Base-by-base conservation (phyloP, 2,329 filamentous ascomycete species). In the Fusarium guadeloupense region DNA sequence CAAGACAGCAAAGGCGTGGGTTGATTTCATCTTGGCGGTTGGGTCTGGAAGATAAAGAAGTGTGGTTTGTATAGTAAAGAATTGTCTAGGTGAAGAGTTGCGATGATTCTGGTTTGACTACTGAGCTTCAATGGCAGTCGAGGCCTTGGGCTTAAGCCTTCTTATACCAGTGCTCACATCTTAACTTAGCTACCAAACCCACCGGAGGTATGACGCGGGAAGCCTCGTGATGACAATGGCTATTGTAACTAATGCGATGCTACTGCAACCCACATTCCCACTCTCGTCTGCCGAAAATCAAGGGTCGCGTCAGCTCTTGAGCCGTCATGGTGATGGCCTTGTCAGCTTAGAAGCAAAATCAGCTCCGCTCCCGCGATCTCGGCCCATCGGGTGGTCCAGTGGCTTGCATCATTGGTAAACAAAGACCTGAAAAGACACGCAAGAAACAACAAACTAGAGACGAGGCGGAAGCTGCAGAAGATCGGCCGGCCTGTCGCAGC, bases 1-100 rank as follows among this genome's bases (percentile, higher is more conserved):
- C 10, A 67, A 38, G 37, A 54, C 5, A 6, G 50, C 25, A 35
- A 68, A 34, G 23, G 51, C 42, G 12, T 34, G 35, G 6, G 31
- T 42, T 4, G 51, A 52, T 28, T 67, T 69, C 68, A 70, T 70
- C 17, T 38, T 60, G 52, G 19, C 4, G 6, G n/a, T 23, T 54
- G 23, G 26, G 20, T 23, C 20, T 26, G 9, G 17, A 20, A 6
- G 14, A 12, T 16, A 9, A 19, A 23, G 21, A 6, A 33, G 19
- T 20, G 28, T 41, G 10, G 4, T 31, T 30, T 33, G 20, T 12
- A 33, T 20, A 42, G 21, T 34, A 38, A 40, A 17, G 20, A 40
- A 23, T 5, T 20, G 26, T 37, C 12, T 26, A 20, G 25, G 21
- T 38, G 14, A 25, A 26, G 21, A 25, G 13, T 16, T 42, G 25